phyloP scores from a whole-genome alignment of 192 early-diverging fungal species.

The Podila verticillata region DNA sequence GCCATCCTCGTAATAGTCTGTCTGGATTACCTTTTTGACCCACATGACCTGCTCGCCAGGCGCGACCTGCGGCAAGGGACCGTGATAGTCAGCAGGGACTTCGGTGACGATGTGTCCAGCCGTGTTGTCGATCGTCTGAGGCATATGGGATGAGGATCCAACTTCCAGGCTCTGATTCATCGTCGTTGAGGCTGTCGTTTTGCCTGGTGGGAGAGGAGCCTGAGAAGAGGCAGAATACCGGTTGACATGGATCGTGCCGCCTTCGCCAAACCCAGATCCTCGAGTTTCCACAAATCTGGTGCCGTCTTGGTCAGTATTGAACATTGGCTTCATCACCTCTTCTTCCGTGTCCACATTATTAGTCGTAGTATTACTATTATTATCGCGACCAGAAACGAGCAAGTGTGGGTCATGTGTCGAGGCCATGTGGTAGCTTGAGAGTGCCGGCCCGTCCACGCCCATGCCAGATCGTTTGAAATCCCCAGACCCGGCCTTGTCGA shows the following conservation, averaged over 20 bases:
- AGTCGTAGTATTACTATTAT: background rate
- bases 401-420: background rate
- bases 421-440: constrained; percentile 8
- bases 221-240: too few species aligned
- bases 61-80: constrained; percentile 13
- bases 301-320: too few species aligned
- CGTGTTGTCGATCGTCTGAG: background rate
- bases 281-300: too few species aligned
- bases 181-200: too few species aligned
- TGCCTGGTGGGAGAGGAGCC: too few species aligned
- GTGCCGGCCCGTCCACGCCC: constrained; percentile 14
- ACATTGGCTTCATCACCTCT: too few species aligned
- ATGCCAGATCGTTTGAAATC: constrained; percentile 16
- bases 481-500: constrained; percentile 7
- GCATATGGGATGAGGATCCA: background rate
- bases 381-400: too few species aligned
- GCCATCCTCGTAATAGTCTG: constrained; percentile 17
- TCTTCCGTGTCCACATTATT: background rate
- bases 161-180: background rate
- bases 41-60: constrained; percentile 20
- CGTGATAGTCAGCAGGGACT: constrained; percentile 9
- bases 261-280: too few species aligned
- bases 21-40: constrained; percentile 24
- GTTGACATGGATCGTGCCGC: too few species aligned
- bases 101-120: background rate